phyloP scores from a whole-genome alignment of 805 yeast species.

The Yarrowia porcina region DNA sequence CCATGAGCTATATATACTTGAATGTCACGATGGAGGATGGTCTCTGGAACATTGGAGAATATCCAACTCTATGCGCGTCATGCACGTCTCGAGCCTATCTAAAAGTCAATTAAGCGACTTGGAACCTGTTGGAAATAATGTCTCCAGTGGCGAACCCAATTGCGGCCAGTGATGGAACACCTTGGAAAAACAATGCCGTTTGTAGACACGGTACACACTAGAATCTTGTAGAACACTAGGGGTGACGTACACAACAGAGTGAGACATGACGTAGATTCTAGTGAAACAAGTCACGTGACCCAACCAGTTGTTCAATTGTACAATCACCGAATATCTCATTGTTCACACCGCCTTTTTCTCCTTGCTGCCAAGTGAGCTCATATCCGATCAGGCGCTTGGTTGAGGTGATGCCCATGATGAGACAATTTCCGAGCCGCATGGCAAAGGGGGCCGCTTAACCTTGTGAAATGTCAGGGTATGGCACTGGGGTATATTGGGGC shows the following conservation, averaged over 20 bases:
- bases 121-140: conserved; percentile 21
- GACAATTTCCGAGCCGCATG: conserved; percentile 21
- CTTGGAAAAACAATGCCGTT: neutral
- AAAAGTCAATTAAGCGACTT: conserved; percentile 22
- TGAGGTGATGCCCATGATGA: neutral
- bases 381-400: conserved; percentile 14
- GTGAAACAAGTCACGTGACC: too few relatives aligned
- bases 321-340: too few relatives aligned
- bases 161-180: conserved; percentile 1
- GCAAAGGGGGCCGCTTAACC: conserved; percentile 13
- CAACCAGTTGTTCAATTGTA: too few relatives aligned
- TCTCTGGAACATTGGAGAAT: conserved; percentile 24
- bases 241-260: too few relatives aligned
- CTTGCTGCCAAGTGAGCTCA: conserved; percentile 1
- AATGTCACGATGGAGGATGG: conserved; percentile 13
- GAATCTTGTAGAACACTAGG: neutral
- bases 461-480: too few relatives aligned
- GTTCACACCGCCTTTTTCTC: too few relatives aligned
- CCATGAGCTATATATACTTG: neutral
- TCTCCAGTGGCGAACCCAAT: conserved; percentile 14
- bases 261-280: too few relatives aligned
- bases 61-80: conserved; percentile 2
- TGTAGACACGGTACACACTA: neutral
- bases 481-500: neutral
- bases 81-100: conserved; percentile 15